phyloP scores from a whole-genome alignment of 1,284 basidiomycete species.

The Ustilago xerochloae region DNA sequence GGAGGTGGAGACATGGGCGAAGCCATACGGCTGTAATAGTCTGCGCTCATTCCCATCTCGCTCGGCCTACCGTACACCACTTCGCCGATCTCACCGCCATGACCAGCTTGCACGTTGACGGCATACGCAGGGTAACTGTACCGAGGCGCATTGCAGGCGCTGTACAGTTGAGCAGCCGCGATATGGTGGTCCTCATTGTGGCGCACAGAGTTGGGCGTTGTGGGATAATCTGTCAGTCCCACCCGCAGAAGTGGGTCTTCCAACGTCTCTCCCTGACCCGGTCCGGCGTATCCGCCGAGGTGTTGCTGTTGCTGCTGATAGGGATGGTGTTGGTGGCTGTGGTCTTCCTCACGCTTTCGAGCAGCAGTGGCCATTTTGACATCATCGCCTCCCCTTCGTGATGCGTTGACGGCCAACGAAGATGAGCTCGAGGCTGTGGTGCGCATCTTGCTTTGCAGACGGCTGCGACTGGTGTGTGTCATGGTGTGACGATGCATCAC shows the following conservation, averaged over 20 bases:
- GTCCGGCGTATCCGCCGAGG: neutral
- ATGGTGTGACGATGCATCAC: conserved; percentile 53
- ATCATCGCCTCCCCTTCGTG: neutral
- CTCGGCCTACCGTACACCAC: conserved; percentile 4
- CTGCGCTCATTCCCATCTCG: conserved; percentile 2
- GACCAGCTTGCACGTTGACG: conserved; percentile 4
- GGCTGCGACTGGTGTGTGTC: conserved; percentile 36
- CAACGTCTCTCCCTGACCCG: conserved; percentile 11
- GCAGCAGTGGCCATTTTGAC: neutral
- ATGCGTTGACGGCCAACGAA: neutral
- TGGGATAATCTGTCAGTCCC: conserved; percentile 26
- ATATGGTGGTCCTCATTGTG: conserved; percentile 42
- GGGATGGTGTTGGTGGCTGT: neutral
- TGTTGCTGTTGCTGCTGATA: neutral
- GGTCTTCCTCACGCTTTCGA: conserved; percentile 14
- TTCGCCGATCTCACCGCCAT: conserved; percentile 2
- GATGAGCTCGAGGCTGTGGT: conserved; percentile 7
- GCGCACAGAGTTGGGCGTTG: conserved; percentile 3
- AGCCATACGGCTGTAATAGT: conserved; percentile 14
- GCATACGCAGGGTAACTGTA: conserved; percentile 15
- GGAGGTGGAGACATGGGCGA: conserved; percentile 27
- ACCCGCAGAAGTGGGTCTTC: conserved; percentile 36
- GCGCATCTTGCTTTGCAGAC: conserved; percentile 34
- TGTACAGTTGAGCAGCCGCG: conserved; percentile 36
- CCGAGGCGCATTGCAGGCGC: conserved; percentile 17